Evolutionary conservation across 1,139 yeast genomes (phyloP).

Genomic region (Debaryomyces subglobosus): DNA sequence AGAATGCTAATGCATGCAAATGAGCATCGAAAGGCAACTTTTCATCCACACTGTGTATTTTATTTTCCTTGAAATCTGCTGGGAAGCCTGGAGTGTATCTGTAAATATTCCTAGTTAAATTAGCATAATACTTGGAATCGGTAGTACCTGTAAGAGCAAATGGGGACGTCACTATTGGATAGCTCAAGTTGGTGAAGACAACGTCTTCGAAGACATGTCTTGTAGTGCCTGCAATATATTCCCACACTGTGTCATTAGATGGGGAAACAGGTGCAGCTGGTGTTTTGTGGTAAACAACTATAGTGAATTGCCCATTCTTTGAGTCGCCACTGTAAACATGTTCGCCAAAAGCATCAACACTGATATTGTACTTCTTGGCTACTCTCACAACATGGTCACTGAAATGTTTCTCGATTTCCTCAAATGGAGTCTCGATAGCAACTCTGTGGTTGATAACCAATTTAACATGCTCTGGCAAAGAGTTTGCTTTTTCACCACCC

Average conservation of each 20-base stretch:
- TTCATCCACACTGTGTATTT: conserved; percentile 47
- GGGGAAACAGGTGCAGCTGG: conserved; percentile 60
- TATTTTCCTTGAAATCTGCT: conserved; percentile 20
- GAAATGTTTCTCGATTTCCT: conserved; percentile 25
- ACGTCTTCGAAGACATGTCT: conserved; percentile 56
- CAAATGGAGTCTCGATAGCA: conserved; percentile 31
- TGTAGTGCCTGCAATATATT: conserved; percentile 54
- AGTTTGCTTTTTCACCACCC: conserved; percentile 46
- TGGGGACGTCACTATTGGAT: conserved; percentile 31
- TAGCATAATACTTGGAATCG: conserved; percentile 42
- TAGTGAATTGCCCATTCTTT: conserved; percentile 28
- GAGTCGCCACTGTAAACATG: conserved; percentile 18
- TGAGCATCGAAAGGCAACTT: conserved; percentile 37
- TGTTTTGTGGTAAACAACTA: conserved; percentile 19
- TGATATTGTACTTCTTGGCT: conserved; percentile 34
- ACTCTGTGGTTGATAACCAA: conserved; percentile 39
- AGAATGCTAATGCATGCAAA: conserved; percentile 46
- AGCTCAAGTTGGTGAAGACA: conserved; percentile 26
- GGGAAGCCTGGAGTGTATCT: conserved; percentile 35
- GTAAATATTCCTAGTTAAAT: conserved; percentile 29
- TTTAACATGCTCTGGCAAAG: conserved; percentile 42
- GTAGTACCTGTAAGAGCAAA: conserved; percentile 38
- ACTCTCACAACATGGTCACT: conserved; percentile 26
- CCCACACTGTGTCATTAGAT: conserved; percentile 50
- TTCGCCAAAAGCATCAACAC: conserved; percentile 40